These are phyloP conservation scores for Rhynchospora tenuis DNA, from an alignment of 176 grass and related monocot genomes.

Conservation along the genomic window DNA sequence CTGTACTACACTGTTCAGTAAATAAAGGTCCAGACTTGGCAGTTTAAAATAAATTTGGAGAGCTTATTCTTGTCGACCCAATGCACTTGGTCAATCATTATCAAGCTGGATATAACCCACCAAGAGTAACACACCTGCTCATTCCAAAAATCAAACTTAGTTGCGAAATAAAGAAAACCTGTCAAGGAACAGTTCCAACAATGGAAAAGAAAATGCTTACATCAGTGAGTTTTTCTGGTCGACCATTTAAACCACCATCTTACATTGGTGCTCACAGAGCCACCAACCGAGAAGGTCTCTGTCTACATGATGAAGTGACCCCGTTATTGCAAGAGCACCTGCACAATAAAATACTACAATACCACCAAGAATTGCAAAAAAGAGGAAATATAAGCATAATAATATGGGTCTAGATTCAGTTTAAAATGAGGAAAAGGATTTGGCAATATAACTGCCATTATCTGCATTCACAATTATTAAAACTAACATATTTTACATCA, in stretches of 20 bases:
- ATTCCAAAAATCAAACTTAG: constrained; percentile 21
- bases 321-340: constrained; percentile 65
- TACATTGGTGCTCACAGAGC: constrained; percentile 85
- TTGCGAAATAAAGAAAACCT: neutral
- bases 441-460: neutral
- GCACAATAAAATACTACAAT: constrained; percentile 90
- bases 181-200: neutral
- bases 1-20: neutral
- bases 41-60: constrained; percentile 78
- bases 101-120: constrained; percentile 85
- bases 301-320: constrained; percentile 71
- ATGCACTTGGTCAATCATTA: constrained; percentile 92
- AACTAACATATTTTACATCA: no score
- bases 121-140: constrained; percentile 88
- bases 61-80: constrained; percentile 90
- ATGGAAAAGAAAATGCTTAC: constrained; percentile 28
- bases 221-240: constrained; percentile 86
- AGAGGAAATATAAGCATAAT: neutral
- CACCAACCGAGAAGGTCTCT: constrained; percentile 96
- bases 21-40: constrained; percentile 45
- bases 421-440: neutral
- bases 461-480: neutral
- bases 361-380: neutral
- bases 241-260: constrained; percentile 86
- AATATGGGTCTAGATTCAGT: neutral